Evolutionary conservation across 345 rosid species (phyloP).

Genomic region (Gossypium bickii): DNA sequence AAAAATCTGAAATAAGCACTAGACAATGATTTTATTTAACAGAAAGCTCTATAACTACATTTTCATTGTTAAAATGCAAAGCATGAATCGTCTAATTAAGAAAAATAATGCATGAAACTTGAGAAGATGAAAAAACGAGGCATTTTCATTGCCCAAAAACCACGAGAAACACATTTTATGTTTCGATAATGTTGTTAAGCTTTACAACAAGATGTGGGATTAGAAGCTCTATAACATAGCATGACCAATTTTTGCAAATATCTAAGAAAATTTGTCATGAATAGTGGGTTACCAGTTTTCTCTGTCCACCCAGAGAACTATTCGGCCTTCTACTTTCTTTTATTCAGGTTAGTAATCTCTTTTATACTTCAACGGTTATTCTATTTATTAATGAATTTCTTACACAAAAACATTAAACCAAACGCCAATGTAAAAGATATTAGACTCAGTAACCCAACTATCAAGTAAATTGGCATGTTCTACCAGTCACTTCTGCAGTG

Average conservation of each 20-base stretch:
- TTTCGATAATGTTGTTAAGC: not conserved
- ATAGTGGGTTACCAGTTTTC: not conserved
- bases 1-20: constrained; percentile 2
- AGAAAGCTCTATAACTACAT: not conserved
- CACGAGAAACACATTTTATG: not conserved
- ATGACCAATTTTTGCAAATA: not conserved
- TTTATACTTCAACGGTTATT: not conserved
- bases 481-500: not conserved
- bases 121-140: not conserved
- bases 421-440: not conserved
- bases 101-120: not conserved
- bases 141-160: not conserved
- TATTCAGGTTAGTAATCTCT: not conserved
- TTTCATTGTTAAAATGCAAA: not conserved
- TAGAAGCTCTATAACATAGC: not conserved
- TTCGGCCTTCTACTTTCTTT: not conserved
- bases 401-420: not conserved
- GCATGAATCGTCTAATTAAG: not conserved
- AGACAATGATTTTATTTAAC: not conserved
- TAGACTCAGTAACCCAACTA: not conserved
- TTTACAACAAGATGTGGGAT: not conserved
- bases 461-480: not conserved
- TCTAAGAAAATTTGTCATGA: not conserved
- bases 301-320: not conserved
- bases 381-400: constrained; percentile 5